These are phyloP conservation scores for Cornus suecica DNA, from an alignment of 148 eudicot genomes.

Conservation along the genomic window DNA sequence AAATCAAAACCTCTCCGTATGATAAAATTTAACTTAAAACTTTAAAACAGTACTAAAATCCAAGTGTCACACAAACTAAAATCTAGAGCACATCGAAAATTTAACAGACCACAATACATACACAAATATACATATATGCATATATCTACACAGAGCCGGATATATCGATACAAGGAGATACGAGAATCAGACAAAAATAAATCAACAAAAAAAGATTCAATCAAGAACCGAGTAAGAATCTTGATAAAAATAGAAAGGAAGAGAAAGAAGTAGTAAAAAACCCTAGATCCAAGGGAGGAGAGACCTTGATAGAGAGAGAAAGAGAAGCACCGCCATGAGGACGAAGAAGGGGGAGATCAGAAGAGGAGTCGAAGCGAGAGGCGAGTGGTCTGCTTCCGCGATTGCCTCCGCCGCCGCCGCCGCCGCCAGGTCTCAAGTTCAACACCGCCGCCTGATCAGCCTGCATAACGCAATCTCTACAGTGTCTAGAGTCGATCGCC, in stretches of 20 bases:
- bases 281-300: constrained; percentile 20
- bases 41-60: not conserved
- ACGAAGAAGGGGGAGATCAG: constrained; percentile 62
- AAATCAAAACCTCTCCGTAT: too few species aligned
- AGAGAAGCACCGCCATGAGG: constrained; percentile 56
- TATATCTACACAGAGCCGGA: not conserved
- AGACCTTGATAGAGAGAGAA: constrained; percentile 52
- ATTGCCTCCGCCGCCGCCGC: constrained; percentile 62
- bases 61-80: not conserved
- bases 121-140: too few species aligned
- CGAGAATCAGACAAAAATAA: not conserved
- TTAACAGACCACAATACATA: not conserved
- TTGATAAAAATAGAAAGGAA: constrained; percentile 12
- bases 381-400: constrained; percentile 62
- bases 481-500: constrained; percentile 5
- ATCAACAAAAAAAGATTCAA: constrained; percentile 17
- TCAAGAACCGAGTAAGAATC: not conserved
- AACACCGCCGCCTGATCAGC: constrained; percentile 89
- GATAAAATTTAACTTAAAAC: not conserved
- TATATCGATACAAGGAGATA: not conserved
- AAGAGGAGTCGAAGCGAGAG: constrained; percentile 57
- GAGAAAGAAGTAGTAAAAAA: constrained; percentile 4
- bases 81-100: constrained; percentile 4
- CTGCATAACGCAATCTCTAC: constrained; percentile 62
- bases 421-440: constrained; percentile 95